Percentiles rank a stretch among this genome's conserved stretches.
These are phyloP conservation scores for Dendrobium catenatum DNA, from an alignment of 106 monocot species.

Conservation along the genomic window DNA sequence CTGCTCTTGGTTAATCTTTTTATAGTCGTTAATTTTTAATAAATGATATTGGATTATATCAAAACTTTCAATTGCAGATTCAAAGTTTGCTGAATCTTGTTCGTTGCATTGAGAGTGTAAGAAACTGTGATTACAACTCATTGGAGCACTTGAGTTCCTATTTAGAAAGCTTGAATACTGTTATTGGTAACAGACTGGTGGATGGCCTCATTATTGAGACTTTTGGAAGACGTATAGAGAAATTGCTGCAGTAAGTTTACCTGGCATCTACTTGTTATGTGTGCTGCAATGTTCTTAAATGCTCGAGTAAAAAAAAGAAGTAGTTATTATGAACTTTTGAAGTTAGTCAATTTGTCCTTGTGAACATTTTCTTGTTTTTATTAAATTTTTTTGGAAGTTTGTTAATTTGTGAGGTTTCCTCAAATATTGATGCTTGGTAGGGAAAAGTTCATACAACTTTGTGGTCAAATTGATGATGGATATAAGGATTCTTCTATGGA, in stretches of 20 bases:
- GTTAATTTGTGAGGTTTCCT: background rate
- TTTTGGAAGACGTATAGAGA: slow-evolving; percentile 82
- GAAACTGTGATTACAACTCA: slow-evolving; percentile 51
- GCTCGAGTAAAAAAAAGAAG: background rate
- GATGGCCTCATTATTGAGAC: slow-evolving; percentile 93
- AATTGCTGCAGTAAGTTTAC: slow-evolving; percentile 73
- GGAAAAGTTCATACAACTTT: slow-evolving; percentile 88
- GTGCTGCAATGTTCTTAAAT: background rate
- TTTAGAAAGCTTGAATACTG: slow-evolving; percentile 65
- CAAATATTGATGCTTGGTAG: slow-evolving; percentile 27
- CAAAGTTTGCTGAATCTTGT: slow-evolving; percentile 60
- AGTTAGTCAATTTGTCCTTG: background rate
- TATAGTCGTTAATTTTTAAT: background rate
- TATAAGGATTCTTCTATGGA: slow-evolving; percentile 33
- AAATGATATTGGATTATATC: background rate
- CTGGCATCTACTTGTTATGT: background rate
- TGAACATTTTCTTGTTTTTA: background rate
- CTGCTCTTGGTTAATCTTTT: background rate
- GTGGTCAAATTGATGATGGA: slow-evolving; percentile 74
- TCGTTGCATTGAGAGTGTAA: slow-evolving; percentile 40
- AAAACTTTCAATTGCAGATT: slow-evolving; percentile 40
- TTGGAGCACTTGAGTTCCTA: slow-evolving; percentile 65
- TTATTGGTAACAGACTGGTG: slow-evolving; percentile 65
- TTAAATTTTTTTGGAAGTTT: background rate
- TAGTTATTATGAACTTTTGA: background rate